phyloP scores from a whole-genome alignment of 768 basidiomycete genomes.

The Lyophyllum semitale region DNA sequence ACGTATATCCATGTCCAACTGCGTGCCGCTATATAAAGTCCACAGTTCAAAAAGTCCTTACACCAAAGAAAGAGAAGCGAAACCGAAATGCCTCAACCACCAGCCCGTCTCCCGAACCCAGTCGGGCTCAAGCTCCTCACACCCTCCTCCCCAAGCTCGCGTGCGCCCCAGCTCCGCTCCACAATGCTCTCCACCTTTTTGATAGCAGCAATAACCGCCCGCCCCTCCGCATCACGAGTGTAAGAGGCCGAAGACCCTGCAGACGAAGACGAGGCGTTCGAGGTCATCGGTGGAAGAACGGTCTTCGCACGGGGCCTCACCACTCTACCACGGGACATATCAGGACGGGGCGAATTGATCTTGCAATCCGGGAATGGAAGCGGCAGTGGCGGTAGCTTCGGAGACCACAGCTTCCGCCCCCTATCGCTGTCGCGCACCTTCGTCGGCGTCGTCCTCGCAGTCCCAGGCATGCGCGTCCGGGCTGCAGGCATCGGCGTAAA shows the following conservation, averaged over 20 bases:
- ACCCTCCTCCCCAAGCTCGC: conserved; percentile 21
- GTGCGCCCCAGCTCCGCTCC: conserved; percentile 32
- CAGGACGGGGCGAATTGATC: conserved; percentile 15
- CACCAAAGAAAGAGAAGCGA: too few species aligned
- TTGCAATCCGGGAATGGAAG: conserved; percentile 9
- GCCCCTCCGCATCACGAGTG: conserved; percentile 4
- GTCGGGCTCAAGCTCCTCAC: conserved; percentile 24
- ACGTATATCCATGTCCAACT: too few species aligned
- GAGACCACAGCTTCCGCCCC: neutral
- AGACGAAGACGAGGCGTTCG: conserved; percentile 6
- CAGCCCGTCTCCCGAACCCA: conserved; percentile 18
- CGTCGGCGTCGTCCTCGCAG: neutral
- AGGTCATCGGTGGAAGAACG: conserved; percentile 1
- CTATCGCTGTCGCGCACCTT: neutral
- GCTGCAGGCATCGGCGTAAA: conserved; percentile 40
- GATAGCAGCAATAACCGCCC: conserved; percentile 25
- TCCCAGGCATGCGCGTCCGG: neutral
- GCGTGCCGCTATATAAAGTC: too few species aligned
- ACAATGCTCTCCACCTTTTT: conserved; percentile 38
- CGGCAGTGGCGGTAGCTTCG: neutral
- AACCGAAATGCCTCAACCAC: too few species aligned
- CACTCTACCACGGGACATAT: conserved; percentile 11
- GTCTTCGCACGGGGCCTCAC: conserved; percentile 3
- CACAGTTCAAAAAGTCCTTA: too few species aligned
- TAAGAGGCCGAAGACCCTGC: conserved; percentile 1